A percentile compares a stretch with the other conserved stretches of the same genome.
phyloP scores from a whole-genome alignment of 139 green algal species.

The Picochlorum sp. region DNA sequence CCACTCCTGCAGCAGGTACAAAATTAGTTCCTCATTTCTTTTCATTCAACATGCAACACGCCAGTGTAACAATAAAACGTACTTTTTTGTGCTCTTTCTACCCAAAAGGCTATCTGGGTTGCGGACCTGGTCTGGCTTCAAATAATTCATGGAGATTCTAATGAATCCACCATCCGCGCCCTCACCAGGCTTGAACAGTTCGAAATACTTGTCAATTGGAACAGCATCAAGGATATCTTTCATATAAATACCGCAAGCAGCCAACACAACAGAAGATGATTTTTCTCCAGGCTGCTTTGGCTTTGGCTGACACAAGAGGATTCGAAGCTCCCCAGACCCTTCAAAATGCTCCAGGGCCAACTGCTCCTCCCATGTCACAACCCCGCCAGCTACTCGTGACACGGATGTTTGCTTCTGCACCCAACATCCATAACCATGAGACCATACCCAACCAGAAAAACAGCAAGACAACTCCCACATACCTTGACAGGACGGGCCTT shows the following conservation, averaged over 20 bases:
- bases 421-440: background rate
- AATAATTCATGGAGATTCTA: constrained; percentile 63
- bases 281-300: constrained; percentile 27
- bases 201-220: constrained; percentile 93
- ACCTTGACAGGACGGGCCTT: constrained; percentile 60
- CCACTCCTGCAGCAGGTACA: background rate
- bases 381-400: constrained; percentile 28
- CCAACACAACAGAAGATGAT: constrained; percentile 54
- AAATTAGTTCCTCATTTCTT: background rate
- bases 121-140: constrained; percentile 25
- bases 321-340: constrained; percentile 64
- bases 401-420: constrained; percentile 44
- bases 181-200: constrained; percentile 77
- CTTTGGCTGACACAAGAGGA: constrained; percentile 82
- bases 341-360: constrained; percentile 69
- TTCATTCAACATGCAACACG: background rate
- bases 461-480: background rate
- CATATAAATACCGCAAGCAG: constrained; percentile 85
- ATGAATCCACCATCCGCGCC: constrained; percentile 75
- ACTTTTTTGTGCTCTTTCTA: background rate
- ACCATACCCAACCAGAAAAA: background rate
- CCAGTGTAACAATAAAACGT: background rate
- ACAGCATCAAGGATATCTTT: constrained; percentile 81
- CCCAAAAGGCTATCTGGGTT: background rate
- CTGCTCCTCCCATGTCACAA: constrained; percentile 55